Conservation (phyloP, 2,329 filamentous ascomycete genomes). For the Cytospora mali region DNA sequence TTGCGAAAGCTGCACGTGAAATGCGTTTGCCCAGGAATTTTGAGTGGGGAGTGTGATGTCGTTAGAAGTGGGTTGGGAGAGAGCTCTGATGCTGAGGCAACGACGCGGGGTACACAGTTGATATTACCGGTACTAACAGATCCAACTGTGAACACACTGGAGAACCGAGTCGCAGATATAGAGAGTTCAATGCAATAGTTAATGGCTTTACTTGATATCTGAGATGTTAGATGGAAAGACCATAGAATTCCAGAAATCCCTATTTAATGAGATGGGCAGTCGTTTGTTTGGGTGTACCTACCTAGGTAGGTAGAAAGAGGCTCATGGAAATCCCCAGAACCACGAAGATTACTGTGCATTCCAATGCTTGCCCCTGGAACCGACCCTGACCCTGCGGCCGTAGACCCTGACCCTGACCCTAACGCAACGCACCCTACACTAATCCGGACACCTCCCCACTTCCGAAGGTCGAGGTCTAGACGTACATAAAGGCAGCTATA, state of each 20-base stretch:
- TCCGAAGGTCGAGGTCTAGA: too few relatives aligned
- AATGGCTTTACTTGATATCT: background rate
- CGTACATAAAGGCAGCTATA: too few relatives aligned
- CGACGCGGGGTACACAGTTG: conserved; percentile 20
- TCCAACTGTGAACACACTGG: too few relatives aligned
- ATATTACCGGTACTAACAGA: too few relatives aligned
- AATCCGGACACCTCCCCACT: too few relatives aligned
- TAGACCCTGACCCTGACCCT: conserved; percentile 4
- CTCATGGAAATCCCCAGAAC: conserved; percentile 19
- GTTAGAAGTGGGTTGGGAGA: conserved; percentile 16
- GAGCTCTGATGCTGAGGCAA: conserved; percentile 16
- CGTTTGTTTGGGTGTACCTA: background rate
- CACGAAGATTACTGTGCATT: conserved; percentile 11
- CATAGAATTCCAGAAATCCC: background rate
- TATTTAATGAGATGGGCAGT: background rate
- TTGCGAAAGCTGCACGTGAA: conserved; percentile 19
- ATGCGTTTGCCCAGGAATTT: conserved; percentile 25
- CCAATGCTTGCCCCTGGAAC: background rate
- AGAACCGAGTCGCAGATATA: background rate
- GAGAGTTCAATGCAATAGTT: background rate
- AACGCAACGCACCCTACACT: background rate
- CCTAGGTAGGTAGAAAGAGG: conserved; percentile 5
- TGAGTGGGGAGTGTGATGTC: conserved; percentile 23
- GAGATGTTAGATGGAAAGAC: background rate
- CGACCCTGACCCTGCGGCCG: background rate